Percentiles rank a stretch among this genome's conserved stretches.
phyloP scores from a whole-genome alignment of 495 filamentous ascomycete genomes.

The Beverwykella pulmonaria region DNA sequence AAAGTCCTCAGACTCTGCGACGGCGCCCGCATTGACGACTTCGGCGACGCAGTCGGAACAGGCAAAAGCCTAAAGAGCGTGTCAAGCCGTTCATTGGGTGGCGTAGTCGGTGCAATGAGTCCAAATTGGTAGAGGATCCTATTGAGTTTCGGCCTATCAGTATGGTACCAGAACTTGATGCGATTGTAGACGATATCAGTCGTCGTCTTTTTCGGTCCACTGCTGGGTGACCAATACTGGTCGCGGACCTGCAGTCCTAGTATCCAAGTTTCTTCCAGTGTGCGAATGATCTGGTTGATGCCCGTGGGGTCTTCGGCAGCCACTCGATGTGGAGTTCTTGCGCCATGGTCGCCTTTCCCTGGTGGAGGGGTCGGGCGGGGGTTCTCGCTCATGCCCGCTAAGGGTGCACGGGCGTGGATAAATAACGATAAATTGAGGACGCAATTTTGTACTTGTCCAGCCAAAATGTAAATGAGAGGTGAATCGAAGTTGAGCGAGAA shows the following conservation, averaged over 20 bases:
- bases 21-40: no score
- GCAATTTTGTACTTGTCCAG: not conserved
- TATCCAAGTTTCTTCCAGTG: slow-evolving; percentile 3
- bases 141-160: not conserved
- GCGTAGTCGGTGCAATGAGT: not conserved
- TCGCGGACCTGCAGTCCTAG: slow-evolving; percentile 14
- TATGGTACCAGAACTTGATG: slow-evolving; percentile 17
- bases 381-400: not conserved
- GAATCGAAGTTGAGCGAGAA: not conserved
- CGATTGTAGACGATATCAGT: slow-evolving; percentile 7
- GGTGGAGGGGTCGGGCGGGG: slow-evolving; percentile 1
- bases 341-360: not conserved
- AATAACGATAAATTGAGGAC: not conserved
- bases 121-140: not conserved
- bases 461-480: not conserved
- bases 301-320: not conserved
- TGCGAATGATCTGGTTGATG: slow-evolving; percentile 19
- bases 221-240: slow-evolving; percentile 16
- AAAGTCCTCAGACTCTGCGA: not conserved
- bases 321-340: not conserved
- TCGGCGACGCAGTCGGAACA: not conserved
- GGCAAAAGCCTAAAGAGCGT: not conserved
- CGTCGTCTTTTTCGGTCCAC: not conserved
- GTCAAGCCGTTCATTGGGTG: not conserved
- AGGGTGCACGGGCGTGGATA: not conserved